Conservation (phyloP, 768 basidiomycete species). For the Atractiella rhizophila region DNA sequence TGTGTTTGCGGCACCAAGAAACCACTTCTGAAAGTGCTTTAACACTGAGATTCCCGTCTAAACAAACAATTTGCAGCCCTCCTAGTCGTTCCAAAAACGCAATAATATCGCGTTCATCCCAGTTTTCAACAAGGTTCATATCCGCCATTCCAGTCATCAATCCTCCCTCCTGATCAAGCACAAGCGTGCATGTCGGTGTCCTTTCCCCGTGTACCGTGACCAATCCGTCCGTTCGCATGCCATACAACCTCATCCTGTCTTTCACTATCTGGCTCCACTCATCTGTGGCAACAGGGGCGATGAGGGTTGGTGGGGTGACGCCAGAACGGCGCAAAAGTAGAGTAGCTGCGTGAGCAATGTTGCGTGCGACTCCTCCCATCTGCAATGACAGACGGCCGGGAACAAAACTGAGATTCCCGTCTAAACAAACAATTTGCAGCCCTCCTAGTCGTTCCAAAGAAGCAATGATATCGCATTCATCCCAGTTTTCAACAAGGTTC, state of each 20-base stretch:
- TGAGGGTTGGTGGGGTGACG: slow-evolving; percentile 26
- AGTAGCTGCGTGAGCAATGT: slow-evolving; percentile 73
- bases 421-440: not conserved
- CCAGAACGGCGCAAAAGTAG: no score
- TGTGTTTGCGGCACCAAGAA: no score
- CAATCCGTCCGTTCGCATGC: slow-evolving; percentile 63
- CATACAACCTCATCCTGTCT: slow-evolving; percentile 33
- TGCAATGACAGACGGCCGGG: slow-evolving; percentile 50
- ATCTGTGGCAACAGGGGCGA: slow-evolving; percentile 45
- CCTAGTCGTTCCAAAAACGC: slow-evolving; percentile 31
- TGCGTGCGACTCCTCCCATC: slow-evolving; percentile 78
- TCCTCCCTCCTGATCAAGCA: slow-evolving; percentile 43
- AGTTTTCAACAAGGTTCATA: slow-evolving; percentile 37
- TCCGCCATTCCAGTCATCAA: slow-evolving; percentile 74
- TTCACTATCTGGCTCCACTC: slow-evolving; percentile 42
- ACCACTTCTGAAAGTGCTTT: slow-evolving; percentile 3
- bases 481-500: slow-evolving; percentile 32
- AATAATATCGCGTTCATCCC: slow-evolving; percentile 16
- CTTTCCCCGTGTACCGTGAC: slow-evolving; percentile 24
- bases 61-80: slow-evolving; percentile 34
- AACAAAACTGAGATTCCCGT: slow-evolving; percentile 19
- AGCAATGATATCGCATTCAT: slow-evolving; percentile 17
- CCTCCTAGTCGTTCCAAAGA: not conserved
- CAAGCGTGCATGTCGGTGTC: slow-evolving; percentile 67
- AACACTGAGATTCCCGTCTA: slow-evolving; percentile 50